A percentile compares a stretch with the other conserved stretches of the same genome.
These are phyloP conservation scores for Ustilago loliicola DNA, from an alignment of 1,284 basidiomycete species.

Conservation along the genomic window DNA sequence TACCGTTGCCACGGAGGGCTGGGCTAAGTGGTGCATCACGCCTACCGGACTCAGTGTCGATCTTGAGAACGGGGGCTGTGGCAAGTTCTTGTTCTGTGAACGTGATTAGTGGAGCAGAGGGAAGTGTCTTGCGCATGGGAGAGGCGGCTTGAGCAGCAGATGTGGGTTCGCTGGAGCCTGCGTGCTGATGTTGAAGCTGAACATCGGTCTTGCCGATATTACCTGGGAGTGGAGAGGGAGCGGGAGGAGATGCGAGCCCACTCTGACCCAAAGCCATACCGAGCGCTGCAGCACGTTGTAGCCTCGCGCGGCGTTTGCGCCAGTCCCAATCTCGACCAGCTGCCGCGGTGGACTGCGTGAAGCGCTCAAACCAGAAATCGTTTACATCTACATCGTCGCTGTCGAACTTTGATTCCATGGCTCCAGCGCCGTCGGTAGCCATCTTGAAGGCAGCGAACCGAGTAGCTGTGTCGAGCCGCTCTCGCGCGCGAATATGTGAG, in stretches of 20 bases:
- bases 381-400: conserved; percentile 22
- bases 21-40: conserved; percentile 10
- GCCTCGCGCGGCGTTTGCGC: conserved; percentile 50
- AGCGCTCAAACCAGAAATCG: conserved; percentile 68
- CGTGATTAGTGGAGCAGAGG: conserved; percentile 37
- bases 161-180: background rate
- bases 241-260: conserved; percentile 5
- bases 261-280: conserved; percentile 38
- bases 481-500: conserved; percentile 59
- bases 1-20: background rate
- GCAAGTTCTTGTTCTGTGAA: conserved; percentile 39
- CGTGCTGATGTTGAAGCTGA: conserved; percentile 31
- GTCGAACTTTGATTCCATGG: background rate
- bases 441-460: conserved; percentile 27
- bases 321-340: conserved; percentile 68
- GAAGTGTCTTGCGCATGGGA: conserved; percentile 22
- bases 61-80: conserved; percentile 12
- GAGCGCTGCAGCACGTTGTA: conserved; percentile 41
- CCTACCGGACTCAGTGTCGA: conserved; percentile 33
- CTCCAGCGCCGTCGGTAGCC: background rate
- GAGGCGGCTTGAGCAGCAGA: conserved; percentile 19
- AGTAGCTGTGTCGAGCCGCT: conserved; percentile 55
- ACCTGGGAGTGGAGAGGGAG: conserved; percentile 4
- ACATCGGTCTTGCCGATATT: conserved; percentile 43
- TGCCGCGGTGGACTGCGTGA: conserved; percentile 64